These are phyloP conservation scores for Canna indica DNA, from an alignment of 176 grass and related monocot species.

Conservation along the genomic window DNA sequence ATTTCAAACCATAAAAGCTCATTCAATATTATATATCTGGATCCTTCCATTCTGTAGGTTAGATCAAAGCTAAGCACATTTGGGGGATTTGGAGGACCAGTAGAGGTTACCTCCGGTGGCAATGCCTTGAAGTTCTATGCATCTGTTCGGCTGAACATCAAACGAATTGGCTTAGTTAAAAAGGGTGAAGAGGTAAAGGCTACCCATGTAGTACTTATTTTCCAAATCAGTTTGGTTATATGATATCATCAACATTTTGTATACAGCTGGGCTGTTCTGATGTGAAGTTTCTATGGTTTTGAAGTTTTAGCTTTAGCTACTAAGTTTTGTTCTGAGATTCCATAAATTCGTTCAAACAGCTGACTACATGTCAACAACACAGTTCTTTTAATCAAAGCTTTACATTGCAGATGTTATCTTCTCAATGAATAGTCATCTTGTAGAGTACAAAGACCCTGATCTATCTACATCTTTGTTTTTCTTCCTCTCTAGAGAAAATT, in stretches of 20 bases:
- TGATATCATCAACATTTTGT: not conserved
- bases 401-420: not conserved
- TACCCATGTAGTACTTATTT: not conserved
- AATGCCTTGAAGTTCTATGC: constrained; percentile 98
- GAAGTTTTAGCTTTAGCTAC: too few relatives aligned
- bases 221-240: not conserved
- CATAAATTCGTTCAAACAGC: not conserved
- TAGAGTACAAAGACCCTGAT: not conserved
- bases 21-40: not conserved
- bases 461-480: not conserved
- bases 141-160: constrained; percentile 86
- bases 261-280: too few relatives aligned
- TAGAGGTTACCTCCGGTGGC: constrained; percentile 87
- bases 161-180: constrained; percentile 75
- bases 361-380: not conserved
- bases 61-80: constrained; percentile 76
- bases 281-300: too few relatives aligned
- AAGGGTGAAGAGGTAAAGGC: constrained; percentile 82
- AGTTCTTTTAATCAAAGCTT: not conserved
- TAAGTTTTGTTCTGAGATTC: too few relatives aligned
- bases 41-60: constrained; percentile 34
- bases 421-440: not conserved
- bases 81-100: constrained; percentile 85
- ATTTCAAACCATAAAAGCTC: too few relatives aligned
- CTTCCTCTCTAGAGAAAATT: not conserved